A percentile compares a stretch with the other conserved stretches of the same genome.
Evolutionary conservation across 148 eudicot genomes (phyloP).

Genomic region (Cornus controversa): DNA sequence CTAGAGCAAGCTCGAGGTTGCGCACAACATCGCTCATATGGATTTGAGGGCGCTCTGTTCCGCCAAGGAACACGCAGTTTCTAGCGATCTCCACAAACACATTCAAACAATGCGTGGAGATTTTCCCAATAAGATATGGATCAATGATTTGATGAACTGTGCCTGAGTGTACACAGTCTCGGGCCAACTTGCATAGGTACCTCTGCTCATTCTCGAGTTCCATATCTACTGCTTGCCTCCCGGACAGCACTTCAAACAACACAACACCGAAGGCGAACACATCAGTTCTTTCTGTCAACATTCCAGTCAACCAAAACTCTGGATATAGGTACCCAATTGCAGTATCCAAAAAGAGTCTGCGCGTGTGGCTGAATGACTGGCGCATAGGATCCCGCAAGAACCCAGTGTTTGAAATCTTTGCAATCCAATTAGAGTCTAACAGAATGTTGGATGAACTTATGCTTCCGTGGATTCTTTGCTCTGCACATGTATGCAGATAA

Average conservation of each 20-base stretch:
- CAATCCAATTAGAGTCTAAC: conserved; percentile 19
- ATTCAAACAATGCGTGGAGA: conserved; percentile 20
- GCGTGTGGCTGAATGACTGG: background rate
- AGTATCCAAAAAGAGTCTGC: background rate
- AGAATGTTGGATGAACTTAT: conserved; percentile 4
- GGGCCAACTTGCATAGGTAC: too few species aligned
- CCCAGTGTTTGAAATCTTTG: conserved; percentile 7
- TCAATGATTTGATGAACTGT: conserved; percentile 12
- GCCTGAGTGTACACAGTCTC: background rate
- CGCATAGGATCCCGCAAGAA: background rate
- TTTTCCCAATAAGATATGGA: conserved; percentile 13
- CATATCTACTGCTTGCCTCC: conserved; percentile 5
- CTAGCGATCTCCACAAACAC: conserved; percentile 15
- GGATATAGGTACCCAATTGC: conserved; percentile 17
- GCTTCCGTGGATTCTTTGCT: conserved; percentile 10
- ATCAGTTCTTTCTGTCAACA: conserved; percentile 16
- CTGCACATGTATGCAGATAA: conserved; percentile 13
- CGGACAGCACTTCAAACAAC: conserved; percentile 17
- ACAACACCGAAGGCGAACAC: conserved; percentile 28
- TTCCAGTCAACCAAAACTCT: background rate
- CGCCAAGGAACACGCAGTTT: conserved; percentile 12
- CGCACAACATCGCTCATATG: conserved; percentile 13
- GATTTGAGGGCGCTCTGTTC: conserved; percentile 19
- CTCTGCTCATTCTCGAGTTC: too few species aligned
- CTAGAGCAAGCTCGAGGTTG: conserved; percentile 13